Conservation (phyloP, 164 flowering plant species). For the Brasenia schreberi region DNA sequence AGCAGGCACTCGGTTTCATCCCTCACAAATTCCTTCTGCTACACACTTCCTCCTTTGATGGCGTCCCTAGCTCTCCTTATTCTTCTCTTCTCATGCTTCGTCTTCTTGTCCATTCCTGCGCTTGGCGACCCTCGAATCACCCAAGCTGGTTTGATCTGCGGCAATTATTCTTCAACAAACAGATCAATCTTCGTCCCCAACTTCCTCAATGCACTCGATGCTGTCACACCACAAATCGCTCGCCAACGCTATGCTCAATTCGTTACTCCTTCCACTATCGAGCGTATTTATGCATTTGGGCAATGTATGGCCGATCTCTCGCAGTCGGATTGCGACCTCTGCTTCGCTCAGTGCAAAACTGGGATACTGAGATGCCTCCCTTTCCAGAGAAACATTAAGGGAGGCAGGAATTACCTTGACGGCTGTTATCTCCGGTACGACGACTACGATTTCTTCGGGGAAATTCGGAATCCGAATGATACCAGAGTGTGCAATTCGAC, state of each 20-base stretch:
- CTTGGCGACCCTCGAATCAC: constrained; percentile 51
- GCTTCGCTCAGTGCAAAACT: constrained; percentile 51
- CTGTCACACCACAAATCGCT: constrained; percentile 27
- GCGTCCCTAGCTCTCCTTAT: background rate
- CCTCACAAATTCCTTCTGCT: background rate
- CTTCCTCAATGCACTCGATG: constrained; percentile 37
- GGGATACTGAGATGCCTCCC: constrained; percentile 52
- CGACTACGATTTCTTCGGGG: constrained; percentile 36
- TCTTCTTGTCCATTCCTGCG: constrained; percentile 4
- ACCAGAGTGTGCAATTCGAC: constrained; percentile 26
- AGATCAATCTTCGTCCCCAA: constrained; percentile 24
- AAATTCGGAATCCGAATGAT: constrained; percentile 21
- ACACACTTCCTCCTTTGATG: background rate
- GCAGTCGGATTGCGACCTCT: constrained; percentile 42
- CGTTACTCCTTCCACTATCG: constrained; percentile 31
- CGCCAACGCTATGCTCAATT: constrained; percentile 22
- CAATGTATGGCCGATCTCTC: constrained; percentile 66
- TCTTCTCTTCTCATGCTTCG: background rate
- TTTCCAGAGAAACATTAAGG: constrained; percentile 32
- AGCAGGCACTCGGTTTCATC: background rate
- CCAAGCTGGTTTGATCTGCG: constrained; percentile 40
- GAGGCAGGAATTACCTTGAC: constrained; percentile 47
- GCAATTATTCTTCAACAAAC: constrained; percentile 32
- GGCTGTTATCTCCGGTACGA: constrained; percentile 55
- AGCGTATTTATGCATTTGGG: constrained; percentile 46